phyloP scores from a whole-genome alignment of 164 flowering plant species.

The Nymphaea colorata region DNA sequence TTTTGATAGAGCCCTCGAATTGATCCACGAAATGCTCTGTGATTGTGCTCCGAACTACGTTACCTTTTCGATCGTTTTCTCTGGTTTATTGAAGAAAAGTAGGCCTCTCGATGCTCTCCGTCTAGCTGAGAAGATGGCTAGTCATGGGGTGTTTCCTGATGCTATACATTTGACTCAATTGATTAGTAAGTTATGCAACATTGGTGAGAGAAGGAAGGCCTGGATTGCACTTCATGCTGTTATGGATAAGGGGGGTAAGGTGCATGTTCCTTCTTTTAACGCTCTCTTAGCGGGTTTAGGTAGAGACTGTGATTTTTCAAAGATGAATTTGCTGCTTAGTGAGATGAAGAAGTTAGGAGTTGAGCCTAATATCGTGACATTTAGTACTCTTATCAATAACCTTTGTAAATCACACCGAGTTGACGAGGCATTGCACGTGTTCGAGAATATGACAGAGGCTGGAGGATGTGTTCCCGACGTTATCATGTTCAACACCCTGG shows the following conservation, averaged over 20 bases:
- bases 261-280: conserved; percentile 43
- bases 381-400: conserved; percentile 48
- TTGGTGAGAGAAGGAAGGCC: conserved; percentile 22
- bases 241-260: conserved; percentile 24
- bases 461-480: conserved; percentile 36
- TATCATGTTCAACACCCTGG: conserved; percentile 48
- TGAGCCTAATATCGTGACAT: conserved; percentile 44
- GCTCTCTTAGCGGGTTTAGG: conserved; percentile 53
- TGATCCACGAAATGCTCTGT: conserved; percentile 27
- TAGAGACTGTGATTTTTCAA: conserved; percentile 22
- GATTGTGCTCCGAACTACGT: conserved; percentile 21
- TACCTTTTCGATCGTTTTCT: conserved; percentile 39
- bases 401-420: conserved; percentile 55
- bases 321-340: conserved; percentile 38
- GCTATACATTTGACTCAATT: conserved; percentile 23
- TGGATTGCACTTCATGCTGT: conserved; percentile 42
- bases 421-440: conserved; percentile 55
- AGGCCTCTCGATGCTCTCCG: conserved; percentile 15
- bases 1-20: conserved; percentile 38
- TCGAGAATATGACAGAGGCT: conserved; percentile 29
- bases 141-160: conserved; percentile 29
- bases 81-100: conserved; percentile 16
- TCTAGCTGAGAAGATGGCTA: conserved; percentile 28
- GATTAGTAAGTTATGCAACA: conserved; percentile 38
- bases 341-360: conserved; percentile 61